phyloP scores from a whole-genome alignment of 2,329 filamentous ascomycete genomes.

The Raffaelea deltoideospora region DNA sequence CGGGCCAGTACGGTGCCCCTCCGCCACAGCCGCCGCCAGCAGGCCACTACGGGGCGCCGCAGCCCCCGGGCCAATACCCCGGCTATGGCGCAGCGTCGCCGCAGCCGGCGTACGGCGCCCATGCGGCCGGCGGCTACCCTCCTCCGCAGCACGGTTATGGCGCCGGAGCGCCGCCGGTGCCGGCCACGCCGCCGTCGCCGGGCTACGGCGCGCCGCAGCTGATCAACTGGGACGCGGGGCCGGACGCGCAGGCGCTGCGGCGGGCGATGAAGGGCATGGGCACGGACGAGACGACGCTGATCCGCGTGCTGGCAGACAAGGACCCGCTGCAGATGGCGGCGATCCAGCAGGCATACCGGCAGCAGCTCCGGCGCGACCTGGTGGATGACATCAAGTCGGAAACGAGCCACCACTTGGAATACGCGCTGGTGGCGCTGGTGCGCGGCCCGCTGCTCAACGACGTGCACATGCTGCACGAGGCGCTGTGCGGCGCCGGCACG shows the following conservation, averaged over 20 bases:
- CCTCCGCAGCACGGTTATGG: not conserved
- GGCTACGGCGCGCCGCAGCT: conserved; percentile 63
- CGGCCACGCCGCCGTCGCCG: conserved; percentile 49
- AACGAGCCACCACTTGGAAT: conserved; percentile 58
- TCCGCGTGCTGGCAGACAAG: conserved; percentile 52
- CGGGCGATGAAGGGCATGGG: conserved; percentile 84
- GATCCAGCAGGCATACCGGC: conserved; percentile 51
- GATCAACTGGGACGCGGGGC: conserved; percentile 51
- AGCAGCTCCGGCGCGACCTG: conserved; percentile 50
- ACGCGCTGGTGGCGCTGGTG: conserved; percentile 58
- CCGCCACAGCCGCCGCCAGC: conserved; percentile 2
- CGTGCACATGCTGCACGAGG: conserved; percentile 51
- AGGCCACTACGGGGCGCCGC: conserved; percentile 6
- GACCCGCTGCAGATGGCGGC: conserved; percentile 64
- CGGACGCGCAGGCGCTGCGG: conserved; percentile 56
- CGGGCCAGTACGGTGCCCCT: conserved; percentile 15
- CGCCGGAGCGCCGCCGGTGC: conserved; percentile 14
- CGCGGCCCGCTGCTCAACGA: conserved; percentile 71
- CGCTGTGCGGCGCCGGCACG: conserved; percentile 68
- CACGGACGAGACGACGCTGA: conserved; percentile 68
- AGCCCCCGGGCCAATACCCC: conserved; percentile 14
- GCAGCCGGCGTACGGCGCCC: conserved; percentile 16
- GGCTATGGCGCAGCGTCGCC: conserved; percentile 19
- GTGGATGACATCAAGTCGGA: conserved; percentile 65
- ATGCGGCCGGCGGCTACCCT: conserved; percentile 16